Evolutionary conservation across 129 eudicot genomes (phyloP), one percentile per base, ranked within the genome.

Genomic region (Mikania micrantha): DNA sequence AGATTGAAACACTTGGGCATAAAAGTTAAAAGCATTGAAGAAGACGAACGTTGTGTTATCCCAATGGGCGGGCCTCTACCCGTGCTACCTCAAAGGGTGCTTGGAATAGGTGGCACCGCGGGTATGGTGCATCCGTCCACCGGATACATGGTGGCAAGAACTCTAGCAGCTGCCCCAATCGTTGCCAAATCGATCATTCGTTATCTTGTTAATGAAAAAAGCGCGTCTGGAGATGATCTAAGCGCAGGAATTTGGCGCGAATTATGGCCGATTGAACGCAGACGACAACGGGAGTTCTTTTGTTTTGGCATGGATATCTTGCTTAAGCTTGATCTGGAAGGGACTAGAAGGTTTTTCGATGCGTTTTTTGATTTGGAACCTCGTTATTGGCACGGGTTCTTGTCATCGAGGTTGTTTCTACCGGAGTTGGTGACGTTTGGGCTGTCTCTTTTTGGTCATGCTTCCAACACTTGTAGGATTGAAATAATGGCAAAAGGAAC

Each of bases 81-180:
- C 0, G 90, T 94, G 6, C 60, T 94, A 20, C 99, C 99, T 50
- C 99, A 94, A 63, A 60, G 99, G 32, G 99, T 94, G n/a, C 88
- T 94, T 25, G 97, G 99, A 64, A 94, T 94, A 39, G 99, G 99
- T 0, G 99, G 99, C 48, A 94, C 99, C 5, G 99, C 99, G 4
- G 99, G 97, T 0, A 89, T 94, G 99, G 99, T 94, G 81, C 99
- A 94, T 47, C 99, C 99, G 16, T 94, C 99, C 9, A 94, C 99
- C 3, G 99, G 99, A 53, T 94, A 94, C 54, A 94, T 94, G 99
- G 99, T 94, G 1, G 99, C 99, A n/a, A 73, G 99, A 79, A 94
- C 99, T 29, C 66, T 94, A 35, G 99, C 99, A 2, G 99, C 97
- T 7, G 95, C 99, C 57, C 99, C 99, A 0, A 74, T 89, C 41